Base-by-base conservation (phyloP, 345 rosid species). In the Corchorus olitorius region DNA sequence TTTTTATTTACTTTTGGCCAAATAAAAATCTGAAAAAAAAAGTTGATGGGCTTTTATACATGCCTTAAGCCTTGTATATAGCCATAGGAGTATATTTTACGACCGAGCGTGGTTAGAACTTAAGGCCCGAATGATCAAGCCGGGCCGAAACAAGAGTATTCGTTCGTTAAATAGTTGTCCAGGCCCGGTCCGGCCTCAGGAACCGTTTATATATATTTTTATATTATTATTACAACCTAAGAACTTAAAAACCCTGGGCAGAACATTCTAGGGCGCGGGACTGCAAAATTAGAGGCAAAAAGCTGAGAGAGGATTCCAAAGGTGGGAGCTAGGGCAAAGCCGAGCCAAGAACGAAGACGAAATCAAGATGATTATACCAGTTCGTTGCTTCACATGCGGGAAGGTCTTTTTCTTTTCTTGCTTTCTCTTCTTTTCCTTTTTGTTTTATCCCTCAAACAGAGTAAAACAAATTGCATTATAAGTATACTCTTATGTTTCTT, bases 301-400 rank as follows among this genome's bases (percentile, higher is more conserved):
- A 34, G 3, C 9, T 34, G 22, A 0, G 33, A 65, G 39, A 59
- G 76, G 20, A 59, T 66, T 11, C 2, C 8, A 19, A 20, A 59
- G 53, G 55, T 8, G 52, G 62, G 35, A 27, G 0, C 19, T 37
- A 55, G 64, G 50, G 64, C n/a, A 72, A 41, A 70, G 33, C 19
- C 39, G 19, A 58, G 27, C 19, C 39, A 39, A 58, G 27, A 34
- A 43, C 74, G 34, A 52, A 20, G 17, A 50, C 19, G 13, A 22
- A 50, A 46, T 11, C 14, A 86, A 79, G 78, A 91, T 91, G 96
- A 91, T 91, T 6, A 91, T 91, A 22, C 93, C 96, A 4, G 96
- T 91, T 60, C 96, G 96, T 45, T 91, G 96, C 76, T 91, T 89
- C 83, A 89, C 96, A 34, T 91, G 93, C 56, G 96, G 96, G 59